Conservation (phyloP, 768 basidiomycete species). For the Gloeopeniophorella convolvens region DNA sequence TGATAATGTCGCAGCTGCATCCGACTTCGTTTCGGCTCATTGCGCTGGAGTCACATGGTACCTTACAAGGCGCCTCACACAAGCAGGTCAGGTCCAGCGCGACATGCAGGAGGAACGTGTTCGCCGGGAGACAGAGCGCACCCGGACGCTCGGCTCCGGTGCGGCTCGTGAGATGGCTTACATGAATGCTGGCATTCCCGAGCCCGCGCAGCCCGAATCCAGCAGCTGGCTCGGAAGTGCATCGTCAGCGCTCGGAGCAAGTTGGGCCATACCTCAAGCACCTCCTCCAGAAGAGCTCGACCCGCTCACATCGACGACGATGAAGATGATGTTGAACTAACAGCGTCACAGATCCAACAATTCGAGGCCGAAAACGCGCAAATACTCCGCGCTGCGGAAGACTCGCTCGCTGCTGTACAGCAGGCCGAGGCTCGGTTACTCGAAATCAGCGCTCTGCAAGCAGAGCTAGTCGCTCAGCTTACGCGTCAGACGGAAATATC, state of each 20-base stretch:
- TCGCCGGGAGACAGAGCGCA: slow-evolving; percentile 79
- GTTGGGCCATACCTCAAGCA: slow-evolving; percentile 38
- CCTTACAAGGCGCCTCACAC: slow-evolving; percentile 72
- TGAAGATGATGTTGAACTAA: slow-evolving; percentile 76
- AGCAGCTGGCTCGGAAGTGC: slow-evolving; percentile 45
- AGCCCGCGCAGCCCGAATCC: slow-evolving; percentile 47
- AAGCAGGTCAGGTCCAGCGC: slow-evolving; percentile 71
- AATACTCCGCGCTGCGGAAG: slow-evolving; percentile 77
- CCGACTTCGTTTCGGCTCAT: slow-evolving; percentile 81
- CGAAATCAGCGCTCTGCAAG: slow-evolving; percentile 91
- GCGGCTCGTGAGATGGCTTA: slow-evolving; percentile 57
- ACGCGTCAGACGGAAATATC: slow-evolving; percentile 87
- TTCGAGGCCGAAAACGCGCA: slow-evolving; percentile 90
- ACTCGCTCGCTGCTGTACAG: slow-evolving; percentile 83
- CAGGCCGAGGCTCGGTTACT: slow-evolving; percentile 86
- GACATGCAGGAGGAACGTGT: slow-evolving; percentile 94
- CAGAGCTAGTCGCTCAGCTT: slow-evolving; percentile 84
- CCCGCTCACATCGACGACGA: slow-evolving; percentile 46
- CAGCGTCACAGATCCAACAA: slow-evolving; percentile 81
- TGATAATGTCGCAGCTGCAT: slow-evolving; percentile 45
- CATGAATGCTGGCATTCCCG: slow-evolving; percentile 31
- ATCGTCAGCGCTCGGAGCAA: slow-evolving; percentile 33
- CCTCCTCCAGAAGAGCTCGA: slow-evolving; percentile 31
- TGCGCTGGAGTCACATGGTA: slow-evolving; percentile 91
- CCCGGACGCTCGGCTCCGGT: slow-evolving; percentile 75